Evolutionary conservation across 495 filamentous ascomycete species (phyloP), one percentile per base, ranked within the genome.

Genomic region (Trichoderma reesei): DNA sequence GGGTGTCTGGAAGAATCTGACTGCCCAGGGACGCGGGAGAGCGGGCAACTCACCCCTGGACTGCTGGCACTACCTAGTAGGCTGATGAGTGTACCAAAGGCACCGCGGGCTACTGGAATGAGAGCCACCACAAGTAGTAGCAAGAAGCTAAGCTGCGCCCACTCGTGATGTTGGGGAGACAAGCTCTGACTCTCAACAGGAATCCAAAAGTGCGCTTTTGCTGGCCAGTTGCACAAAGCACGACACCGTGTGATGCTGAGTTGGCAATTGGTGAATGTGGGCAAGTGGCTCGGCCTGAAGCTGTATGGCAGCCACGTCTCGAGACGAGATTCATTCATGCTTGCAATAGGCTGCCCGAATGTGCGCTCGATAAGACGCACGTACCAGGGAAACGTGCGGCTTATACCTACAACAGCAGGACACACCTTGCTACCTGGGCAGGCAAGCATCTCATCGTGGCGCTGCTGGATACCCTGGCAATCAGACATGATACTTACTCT

Each of bases 1-100:
- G 26, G 26, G 26, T 26, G 26, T 9, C 20, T 10, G 26, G 26
- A 31, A 56, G 51, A 26, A 26, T 56, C 51, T 56, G 51, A 56
- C 51, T 56, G 48, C 20, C 48, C 18, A 18, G 48, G 33, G 48
- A 56, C 48, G 34, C 51, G 51, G 51, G 51, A 56, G 51, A 20
- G 51, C 46, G 46, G 46, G 51, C 9, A 34, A 34, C 26, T n/a
- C 16, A 14, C 20, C 51, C 51, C 18, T 4, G 51, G 51, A 56
- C 51, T 56, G 51, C 51, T 56, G 13, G 42, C 42, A 46, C 42
- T 8, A n/a, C n/a, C n/a, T n/a, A n/a, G n/a, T n/a, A 46, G 42
- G 42, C 3, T 9, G 42, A 18, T 26, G 13, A 8, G 10, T 56
- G 51, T 16, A 31, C 26, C 0, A 56, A 56, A 33, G 20, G 16